These are phyloP conservation scores for Oxyria digyna DNA, from an alignment of 148 eudicot species.

Conservation along the genomic window DNA sequence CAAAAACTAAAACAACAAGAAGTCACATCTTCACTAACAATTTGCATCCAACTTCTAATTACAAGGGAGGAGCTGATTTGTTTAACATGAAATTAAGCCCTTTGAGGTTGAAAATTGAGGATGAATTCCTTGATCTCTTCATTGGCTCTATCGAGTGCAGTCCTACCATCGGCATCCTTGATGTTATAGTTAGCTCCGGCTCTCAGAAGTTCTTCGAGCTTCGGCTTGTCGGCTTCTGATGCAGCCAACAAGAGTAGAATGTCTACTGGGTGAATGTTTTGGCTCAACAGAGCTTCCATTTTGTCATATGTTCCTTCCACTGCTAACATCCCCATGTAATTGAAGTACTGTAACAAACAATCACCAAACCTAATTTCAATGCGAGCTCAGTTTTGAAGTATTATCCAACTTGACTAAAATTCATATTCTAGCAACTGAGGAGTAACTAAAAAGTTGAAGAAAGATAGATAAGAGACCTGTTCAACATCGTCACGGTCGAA, in stretches of 20 bases:
- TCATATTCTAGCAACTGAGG: too few species aligned
- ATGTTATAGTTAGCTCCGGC: slow-evolving; percentile 76
- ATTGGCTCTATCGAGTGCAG: slow-evolving; percentile 59
- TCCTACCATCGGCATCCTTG: slow-evolving; percentile 69
- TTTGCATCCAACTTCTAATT: too few species aligned
- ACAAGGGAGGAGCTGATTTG: too few species aligned
- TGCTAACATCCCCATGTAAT: slow-evolving; percentile 98
- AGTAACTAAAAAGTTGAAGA: not conserved
- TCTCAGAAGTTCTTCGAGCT: slow-evolving; percentile 71
- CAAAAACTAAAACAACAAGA: too few species aligned
- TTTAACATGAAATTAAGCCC: too few species aligned
- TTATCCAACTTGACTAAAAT: too few species aligned
- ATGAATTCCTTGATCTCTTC: slow-evolving; percentile 73
- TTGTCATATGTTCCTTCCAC: slow-evolving; percentile 92
- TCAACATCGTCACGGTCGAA: slow-evolving; percentile 90
- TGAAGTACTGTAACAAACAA: slow-evolving; percentile 55
- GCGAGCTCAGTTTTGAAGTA: too few species aligned
- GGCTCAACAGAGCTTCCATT: slow-evolving; percentile 73
- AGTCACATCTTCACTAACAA: too few species aligned
- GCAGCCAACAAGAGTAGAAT: slow-evolving; percentile 80
- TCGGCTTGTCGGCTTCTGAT: slow-evolving; percentile 79
- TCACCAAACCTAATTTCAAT: too few species aligned
- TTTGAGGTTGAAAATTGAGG: slow-evolving; percentile 41
- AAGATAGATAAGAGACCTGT: slow-evolving; percentile 27
- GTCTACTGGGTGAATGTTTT: slow-evolving; percentile 86